Conservation (phyloP, 164 flowering plant species). For the Euptelea pleiosperma region DNA sequence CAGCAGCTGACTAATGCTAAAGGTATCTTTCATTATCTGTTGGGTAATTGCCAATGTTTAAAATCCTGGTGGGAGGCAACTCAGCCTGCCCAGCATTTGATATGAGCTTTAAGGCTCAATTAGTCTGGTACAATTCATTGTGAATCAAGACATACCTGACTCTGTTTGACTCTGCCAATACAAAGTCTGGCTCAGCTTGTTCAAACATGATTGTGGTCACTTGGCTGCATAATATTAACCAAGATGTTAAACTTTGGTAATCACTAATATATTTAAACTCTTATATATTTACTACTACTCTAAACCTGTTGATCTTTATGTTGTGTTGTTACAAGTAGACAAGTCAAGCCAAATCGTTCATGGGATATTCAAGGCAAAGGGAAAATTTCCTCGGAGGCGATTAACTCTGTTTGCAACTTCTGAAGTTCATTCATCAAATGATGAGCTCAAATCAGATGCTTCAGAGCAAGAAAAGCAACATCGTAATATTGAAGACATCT, state of each 20-base stretch:
- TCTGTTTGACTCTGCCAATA: not conserved
- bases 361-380: conserved; percentile 20
- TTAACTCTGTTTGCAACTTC: conserved; percentile 37
- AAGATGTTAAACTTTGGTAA: not conserved
- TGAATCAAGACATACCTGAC: not conserved
- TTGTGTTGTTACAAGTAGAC: conserved; percentile 19
- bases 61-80: not conserved
- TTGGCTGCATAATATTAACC: not conserved
- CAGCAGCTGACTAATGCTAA: conserved; percentile 28
- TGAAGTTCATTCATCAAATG: conserved; percentile 29
- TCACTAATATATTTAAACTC: too few relatives aligned
- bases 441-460: conserved; percentile 32
- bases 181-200: not conserved
- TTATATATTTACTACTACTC: not conserved
- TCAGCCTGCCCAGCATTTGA: not conserved
- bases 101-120: not conserved
- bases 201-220: conserved; percentile 2
- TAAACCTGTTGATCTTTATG: not conserved
- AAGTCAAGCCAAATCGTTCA: conserved; percentile 24
- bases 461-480: conserved; percentile 31
- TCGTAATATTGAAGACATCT: conserved; percentile 28
- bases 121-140: not conserved
- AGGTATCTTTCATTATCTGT: conserved; percentile 37
- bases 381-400: conserved; percentile 25
- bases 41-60: not conserved